Percentiles rank a stretch among this genome's conserved stretches.
These are phyloP conservation scores for Aspergillus sp. DNA, from an alignment of 2,329 filamentous ascomycete genomes.

Conservation along the genomic window DNA sequence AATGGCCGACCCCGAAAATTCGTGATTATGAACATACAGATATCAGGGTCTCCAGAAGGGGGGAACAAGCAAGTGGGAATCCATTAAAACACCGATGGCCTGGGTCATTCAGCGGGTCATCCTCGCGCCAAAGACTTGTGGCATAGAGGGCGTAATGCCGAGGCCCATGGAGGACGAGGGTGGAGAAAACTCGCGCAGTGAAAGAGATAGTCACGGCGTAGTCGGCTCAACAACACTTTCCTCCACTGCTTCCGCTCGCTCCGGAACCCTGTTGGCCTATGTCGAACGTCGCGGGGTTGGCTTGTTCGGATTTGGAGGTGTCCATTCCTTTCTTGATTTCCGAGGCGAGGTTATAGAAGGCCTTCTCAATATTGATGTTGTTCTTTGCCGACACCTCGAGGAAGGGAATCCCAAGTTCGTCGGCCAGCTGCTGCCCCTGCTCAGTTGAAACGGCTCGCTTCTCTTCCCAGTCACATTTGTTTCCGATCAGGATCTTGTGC, in stretches of 20 bases:
- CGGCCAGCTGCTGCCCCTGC: conserved; percentile 86
- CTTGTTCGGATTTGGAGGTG: conserved; percentile 73
- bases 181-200: too few relatives aligned
- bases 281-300: conserved; percentile 60
- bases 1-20: conserved; percentile 6
- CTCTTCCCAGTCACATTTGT: conserved; percentile 99
- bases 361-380: conserved; percentile 99
- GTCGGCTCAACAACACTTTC: conserved; percentile 70
- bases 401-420: conserved; percentile 96
- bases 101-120: too few relatives aligned
- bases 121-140: too few relatives aligned
- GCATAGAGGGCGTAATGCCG: too few relatives aligned
- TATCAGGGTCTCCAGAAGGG: conserved; percentile 1
- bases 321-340: conserved; percentile 99
- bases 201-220: too few relatives aligned
- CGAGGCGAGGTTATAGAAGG: conserved; percentile 89
- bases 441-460: conserved; percentile 93
- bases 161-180: too few relatives aligned
- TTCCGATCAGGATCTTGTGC: conserved; percentile 99
- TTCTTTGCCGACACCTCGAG: conserved; percentile 98
- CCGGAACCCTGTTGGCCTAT: conserved; percentile 61
- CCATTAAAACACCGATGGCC: not conserved
- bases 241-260: conserved; percentile 49
- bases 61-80: not conserved
- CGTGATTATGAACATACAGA: conserved; percentile 9